Percentiles rank a stretch among this genome's conserved stretches.
phyloP scores from a whole-genome alignment of 345 rosid species.

The Citrus maxima region DNA sequence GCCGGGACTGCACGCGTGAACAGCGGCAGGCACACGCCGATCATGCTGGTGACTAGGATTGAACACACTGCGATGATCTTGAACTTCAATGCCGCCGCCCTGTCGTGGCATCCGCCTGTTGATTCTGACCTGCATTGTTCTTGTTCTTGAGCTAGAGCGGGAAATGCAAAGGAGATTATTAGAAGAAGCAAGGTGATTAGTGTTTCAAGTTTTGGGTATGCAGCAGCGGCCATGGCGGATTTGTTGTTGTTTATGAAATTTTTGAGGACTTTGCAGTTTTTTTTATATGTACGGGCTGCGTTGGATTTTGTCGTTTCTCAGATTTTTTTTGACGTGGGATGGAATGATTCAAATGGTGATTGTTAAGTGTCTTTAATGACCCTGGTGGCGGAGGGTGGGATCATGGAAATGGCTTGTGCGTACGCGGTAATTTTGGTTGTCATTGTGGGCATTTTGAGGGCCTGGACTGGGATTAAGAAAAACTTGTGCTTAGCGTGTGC shows the following conservation, averaged over 20 bases:
- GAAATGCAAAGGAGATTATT: slow-evolving; percentile 12
- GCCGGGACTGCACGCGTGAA: slow-evolving; percentile 15
- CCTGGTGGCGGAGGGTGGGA: background rate
- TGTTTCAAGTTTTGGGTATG: background rate
- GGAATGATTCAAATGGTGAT: background rate
- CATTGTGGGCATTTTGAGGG: background rate
- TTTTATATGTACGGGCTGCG: background rate
- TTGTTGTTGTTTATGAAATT: background rate
- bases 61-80: slow-evolving; percentile 33
- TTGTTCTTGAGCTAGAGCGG: background rate
- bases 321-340: background rate
- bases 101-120: slow-evolving; percentile 16
- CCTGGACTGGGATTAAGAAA: background rate
- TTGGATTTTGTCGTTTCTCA: background rate
- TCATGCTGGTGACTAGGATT: slow-evolving; percentile 26
- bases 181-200: background rate
- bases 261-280: background rate
- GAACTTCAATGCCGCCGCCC: slow-evolving; percentile 20
- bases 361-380: background rate
- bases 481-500: background rate
- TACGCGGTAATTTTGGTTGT: background rate
- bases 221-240: background rate
- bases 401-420: background rate
- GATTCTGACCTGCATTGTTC: slow-evolving; percentile 8
- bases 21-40: slow-evolving; percentile 37